phyloP scores from a whole-genome alignment of 805 yeast genomes.

The Yamadazyma endophytica region DNA sequence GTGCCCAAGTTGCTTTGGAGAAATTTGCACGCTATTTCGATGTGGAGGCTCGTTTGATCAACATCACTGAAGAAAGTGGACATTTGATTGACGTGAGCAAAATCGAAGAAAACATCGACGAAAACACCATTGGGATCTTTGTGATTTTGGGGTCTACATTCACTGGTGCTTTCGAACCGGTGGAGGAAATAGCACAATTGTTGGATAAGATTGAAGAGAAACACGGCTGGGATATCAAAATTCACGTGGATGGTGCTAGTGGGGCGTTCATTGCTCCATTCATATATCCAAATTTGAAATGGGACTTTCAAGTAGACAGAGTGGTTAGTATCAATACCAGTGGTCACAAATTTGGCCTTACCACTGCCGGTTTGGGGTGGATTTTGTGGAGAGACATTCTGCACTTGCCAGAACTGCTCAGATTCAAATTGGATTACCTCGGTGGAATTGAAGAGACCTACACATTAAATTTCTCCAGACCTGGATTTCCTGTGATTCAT shows the following conservation, averaged over 20 bases:
- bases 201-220: constrained; percentile 66
- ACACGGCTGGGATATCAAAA: constrained; percentile 66
- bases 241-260: constrained; percentile 92
- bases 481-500: constrained; percentile 86
- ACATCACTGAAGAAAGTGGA: constrained; percentile 55
- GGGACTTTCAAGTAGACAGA: constrained; percentile 80
- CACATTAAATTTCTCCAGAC: constrained; percentile 84
- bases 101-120: constrained; percentile 68
- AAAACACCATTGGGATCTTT: constrained; percentile 88
- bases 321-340: constrained; percentile 85
- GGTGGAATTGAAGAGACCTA: constrained; percentile 89
- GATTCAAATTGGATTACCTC: constrained; percentile 75
- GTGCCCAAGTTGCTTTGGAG: constrained; percentile 92
- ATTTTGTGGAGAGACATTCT: constrained; percentile 69
- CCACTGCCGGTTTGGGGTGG: constrained; percentile 93
- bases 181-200: constrained; percentile 54
- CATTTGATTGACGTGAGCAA: constrained; percentile 61
- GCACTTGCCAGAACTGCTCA: constrained; percentile 64
- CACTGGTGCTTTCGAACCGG: constrained; percentile 89
- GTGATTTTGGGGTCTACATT: constrained; percentile 89
- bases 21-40: constrained; percentile 93
- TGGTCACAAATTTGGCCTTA: constrained; percentile 90
- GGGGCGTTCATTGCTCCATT: constrained; percentile 91
- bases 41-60: constrained; percentile 76
- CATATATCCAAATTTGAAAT: constrained; percentile 64